These are phyloP conservation scores for Atalantia buxifolia DNA, from an alignment of 345 rosid genomes.

Conservation along the genomic window DNA sequence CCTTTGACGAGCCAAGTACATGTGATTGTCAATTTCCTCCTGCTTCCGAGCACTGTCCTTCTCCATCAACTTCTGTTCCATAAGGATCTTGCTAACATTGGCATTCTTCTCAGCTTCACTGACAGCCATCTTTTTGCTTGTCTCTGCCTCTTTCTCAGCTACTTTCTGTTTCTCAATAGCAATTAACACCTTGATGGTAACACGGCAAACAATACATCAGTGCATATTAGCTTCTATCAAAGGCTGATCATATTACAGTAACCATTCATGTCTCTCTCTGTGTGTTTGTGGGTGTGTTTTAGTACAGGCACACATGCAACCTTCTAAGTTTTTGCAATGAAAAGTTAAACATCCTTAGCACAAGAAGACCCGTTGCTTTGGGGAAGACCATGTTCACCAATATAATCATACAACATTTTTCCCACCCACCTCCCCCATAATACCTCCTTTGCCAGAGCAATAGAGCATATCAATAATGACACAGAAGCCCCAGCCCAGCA, in stretches of 20 bases:
- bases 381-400: neutral
- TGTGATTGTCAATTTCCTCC: slow-evolving; percentile 80
- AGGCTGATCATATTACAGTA: neutral
- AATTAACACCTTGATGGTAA: slow-evolving; percentile 61
- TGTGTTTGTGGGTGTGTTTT: neutral
- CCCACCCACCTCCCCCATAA: neutral
- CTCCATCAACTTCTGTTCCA: slow-evolving; percentile 89
- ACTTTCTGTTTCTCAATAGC: slow-evolving; percentile 81
- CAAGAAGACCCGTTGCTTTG: neutral
- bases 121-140: slow-evolving; percentile 76
- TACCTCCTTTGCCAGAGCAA: neutral
- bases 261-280: too few relatives aligned
- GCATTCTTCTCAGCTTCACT: slow-evolving; percentile 93
- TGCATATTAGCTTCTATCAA: neutral
- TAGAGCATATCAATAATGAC: neutral
- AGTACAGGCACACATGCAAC: neutral
- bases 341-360: neutral
- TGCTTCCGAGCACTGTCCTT: slow-evolving; percentile 73
- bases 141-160: slow-evolving; percentile 90
- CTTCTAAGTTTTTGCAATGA: neutral
- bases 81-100: slow-evolving; percentile 72
- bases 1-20: slow-evolving; percentile 76
- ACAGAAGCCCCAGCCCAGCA: neutral
- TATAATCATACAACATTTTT: neutral
- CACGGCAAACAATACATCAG: neutral